phyloP scores from a whole-genome alignment of 495 filamentous ascomycete genomes.

The Penicillium riverlandense region DNA sequence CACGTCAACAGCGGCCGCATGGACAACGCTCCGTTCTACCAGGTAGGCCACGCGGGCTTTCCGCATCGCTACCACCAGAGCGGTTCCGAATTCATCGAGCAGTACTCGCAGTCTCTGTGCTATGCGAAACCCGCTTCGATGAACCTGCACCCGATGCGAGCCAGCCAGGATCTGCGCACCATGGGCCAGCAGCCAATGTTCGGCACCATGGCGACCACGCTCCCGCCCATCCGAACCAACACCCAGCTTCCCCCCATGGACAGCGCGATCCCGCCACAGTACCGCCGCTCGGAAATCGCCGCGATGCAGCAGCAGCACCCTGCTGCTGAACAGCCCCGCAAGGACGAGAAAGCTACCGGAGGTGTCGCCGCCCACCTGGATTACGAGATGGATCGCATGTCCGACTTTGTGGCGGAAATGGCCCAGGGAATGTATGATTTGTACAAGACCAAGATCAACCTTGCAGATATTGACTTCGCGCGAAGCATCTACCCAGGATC shows the following conservation, averaged over 20 bases:
- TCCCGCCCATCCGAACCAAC: conserved; percentile 39
- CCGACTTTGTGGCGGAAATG: conserved; percentile 94
- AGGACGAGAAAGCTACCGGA: conserved; percentile 57
- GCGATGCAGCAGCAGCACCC: conserved; percentile 18
- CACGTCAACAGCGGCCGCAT: conserved; percentile 33
- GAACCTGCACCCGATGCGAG: conserved; percentile 28
- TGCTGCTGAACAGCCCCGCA: conserved; percentile 29
- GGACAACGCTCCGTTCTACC: conserved; percentile 38
- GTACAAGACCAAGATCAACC: conserved; percentile 52
- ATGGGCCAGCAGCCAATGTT: conserved; percentile 32
- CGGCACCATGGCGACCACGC: conserved; percentile 26
- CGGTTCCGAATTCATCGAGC: conserved; percentile 44
- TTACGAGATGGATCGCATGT: conserved; percentile 98
- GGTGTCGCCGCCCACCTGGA: conserved; percentile 94
- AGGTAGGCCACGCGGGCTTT: conserved; percentile 33
- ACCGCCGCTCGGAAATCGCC: conserved; percentile 34
- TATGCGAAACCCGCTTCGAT: conserved; percentile 36
- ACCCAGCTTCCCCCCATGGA: conserved; percentile 40
- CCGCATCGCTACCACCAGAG: conserved; percentile 40
- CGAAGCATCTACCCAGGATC: conserved; percentile 68
- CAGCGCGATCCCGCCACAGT: conserved; percentile 33
- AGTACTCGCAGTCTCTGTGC: conserved; percentile 39
- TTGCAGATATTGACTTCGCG: conserved; percentile 65
- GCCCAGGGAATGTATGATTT: conserved; percentile 72
- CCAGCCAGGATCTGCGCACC: conserved; percentile 25